These are phyloP conservation scores for Penicillium cosmopolitanum DNA, from an alignment of 495 filamentous ascomycete genomes.

Conservation along the genomic window DNA sequence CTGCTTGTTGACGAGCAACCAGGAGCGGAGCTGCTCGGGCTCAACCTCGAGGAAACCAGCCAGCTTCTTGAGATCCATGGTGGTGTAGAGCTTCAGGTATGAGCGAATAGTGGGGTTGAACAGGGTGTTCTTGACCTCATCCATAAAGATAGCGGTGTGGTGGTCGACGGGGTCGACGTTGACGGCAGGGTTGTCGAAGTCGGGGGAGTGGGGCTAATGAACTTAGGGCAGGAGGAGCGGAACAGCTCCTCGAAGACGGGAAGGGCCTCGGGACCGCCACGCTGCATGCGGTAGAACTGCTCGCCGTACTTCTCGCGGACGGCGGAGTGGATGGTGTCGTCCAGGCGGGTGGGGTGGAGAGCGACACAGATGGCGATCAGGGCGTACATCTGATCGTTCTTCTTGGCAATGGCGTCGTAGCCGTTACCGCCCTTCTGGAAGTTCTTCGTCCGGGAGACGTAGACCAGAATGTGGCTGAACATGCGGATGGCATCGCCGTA, in stretches of 20 bases:
- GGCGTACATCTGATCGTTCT: constrained; percentile 99
- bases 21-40: constrained; percentile 86
- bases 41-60: constrained; percentile 95
- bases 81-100: constrained; percentile 98
- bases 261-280: constrained; percentile 90
- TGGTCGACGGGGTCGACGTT: constrained; percentile 98
- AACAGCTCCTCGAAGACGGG: constrained; percentile 98
- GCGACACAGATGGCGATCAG: constrained; percentile 98
- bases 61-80: constrained; percentile 98
- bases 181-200: constrained; percentile 91
- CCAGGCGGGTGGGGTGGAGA: constrained; percentile 93
- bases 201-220: constrained; percentile 97
- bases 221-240: constrained; percentile 94
- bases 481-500: constrained; percentile 99
- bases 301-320: constrained; percentile 98
- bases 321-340: constrained; percentile 98
- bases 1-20: constrained; percentile 97
- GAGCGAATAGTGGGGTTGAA: constrained; percentile 92
- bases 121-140: constrained; percentile 98
- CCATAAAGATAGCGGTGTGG: constrained; percentile 97
- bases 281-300: constrained; percentile 92
- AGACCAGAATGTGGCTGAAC: constrained; percentile 99
- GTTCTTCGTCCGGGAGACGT: constrained; percentile 98
- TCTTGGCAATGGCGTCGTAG: constrained; percentile 98
- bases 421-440: constrained; percentile 96